phyloP scores from a whole-genome alignment of 805 yeast genomes.

The Candida pseudoglaebosa region DNA sequence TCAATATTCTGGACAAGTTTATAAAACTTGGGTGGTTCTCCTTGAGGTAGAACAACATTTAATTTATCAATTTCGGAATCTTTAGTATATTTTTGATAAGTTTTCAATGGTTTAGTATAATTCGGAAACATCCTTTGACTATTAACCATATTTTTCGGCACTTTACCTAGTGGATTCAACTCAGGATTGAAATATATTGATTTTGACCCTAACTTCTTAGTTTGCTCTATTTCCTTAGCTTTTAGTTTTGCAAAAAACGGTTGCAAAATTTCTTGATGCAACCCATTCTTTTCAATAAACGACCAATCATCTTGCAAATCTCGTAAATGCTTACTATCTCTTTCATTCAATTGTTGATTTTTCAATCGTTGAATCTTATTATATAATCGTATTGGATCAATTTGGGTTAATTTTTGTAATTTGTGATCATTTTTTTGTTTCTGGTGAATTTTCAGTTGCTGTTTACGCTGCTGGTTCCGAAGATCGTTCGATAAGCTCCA shows the following conservation, averaged over 20 bases:
- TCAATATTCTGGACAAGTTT: slow-evolving; percentile 31
- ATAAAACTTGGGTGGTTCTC: slow-evolving; percentile 45
- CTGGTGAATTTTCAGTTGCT: slow-evolving; percentile 31
- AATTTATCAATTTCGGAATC: slow-evolving; percentile 29
- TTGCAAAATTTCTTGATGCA: slow-evolving; percentile 28
- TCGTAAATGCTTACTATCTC: slow-evolving; percentile 18
- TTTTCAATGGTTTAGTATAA: slow-evolving; percentile 28
- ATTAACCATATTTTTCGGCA: slow-evolving; percentile 34
- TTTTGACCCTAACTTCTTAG: slow-evolving; percentile 38
- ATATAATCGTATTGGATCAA: slow-evolving; percentile 33
- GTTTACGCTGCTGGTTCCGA: slow-evolving; percentile 31
- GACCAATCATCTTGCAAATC: slow-evolving; percentile 38
- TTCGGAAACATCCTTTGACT: slow-evolving; percentile 18
- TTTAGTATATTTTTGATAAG: slow-evolving; percentile 11
- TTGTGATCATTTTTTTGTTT: slow-evolving; percentile 31
- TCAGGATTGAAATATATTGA: slow-evolving; percentile 65
- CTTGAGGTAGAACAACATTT: slow-evolving; percentile 35
- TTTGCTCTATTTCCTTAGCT: slow-evolving; percentile 13
- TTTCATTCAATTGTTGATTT: slow-evolving; percentile 11
- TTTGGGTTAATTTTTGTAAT: slow-evolving; percentile 20
- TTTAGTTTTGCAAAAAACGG: slow-evolving; percentile 18
- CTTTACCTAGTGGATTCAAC: slow-evolving; percentile 57
- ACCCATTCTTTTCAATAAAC: slow-evolving; percentile 29
- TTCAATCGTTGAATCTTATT: slow-evolving; percentile 30
- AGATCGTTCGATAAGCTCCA: slow-evolving; percentile 37